Percentiles rank a stretch among this genome's conserved stretches.
These are phyloP conservation scores for Poa annua DNA, from an alignment of 176 grass and related monocot species.

Conservation along the genomic window DNA sequence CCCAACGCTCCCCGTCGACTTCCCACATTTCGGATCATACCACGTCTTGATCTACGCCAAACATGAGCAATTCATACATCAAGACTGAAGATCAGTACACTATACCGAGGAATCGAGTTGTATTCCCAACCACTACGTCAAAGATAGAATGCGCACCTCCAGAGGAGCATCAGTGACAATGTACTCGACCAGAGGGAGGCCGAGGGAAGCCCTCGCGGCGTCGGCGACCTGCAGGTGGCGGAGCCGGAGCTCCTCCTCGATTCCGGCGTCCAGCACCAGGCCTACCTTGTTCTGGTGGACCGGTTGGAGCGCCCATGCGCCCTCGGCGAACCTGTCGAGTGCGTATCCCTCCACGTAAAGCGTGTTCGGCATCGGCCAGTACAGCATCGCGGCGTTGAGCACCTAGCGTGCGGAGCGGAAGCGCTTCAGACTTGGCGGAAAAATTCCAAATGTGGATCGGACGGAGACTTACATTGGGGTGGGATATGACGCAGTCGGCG, in stretches of 20 bases:
- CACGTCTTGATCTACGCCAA: conserved; percentile 69
- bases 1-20: conserved; percentile 77
- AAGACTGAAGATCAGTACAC: neutral
- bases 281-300: conserved; percentile 97
- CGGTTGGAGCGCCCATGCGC: conserved; percentile 79
- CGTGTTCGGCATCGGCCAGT: conserved; percentile 82
- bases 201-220: conserved; percentile 76
- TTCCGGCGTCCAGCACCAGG: conserved; percentile 83
- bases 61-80: neutral
- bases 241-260: conserved; percentile 80
- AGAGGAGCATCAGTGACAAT: conserved; percentile 86
- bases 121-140: neutral
- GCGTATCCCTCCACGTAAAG: conserved; percentile 94
- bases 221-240: conserved; percentile 87
- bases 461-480: conserved; percentile 70
- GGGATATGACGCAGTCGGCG: conserved; percentile 84
- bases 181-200: conserved; percentile 75
- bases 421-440: too few relatives aligned
- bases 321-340: conserved; percentile 80
- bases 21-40: conserved; percentile 79
- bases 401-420: conserved; percentile 40
- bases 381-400: conserved; percentile 90
- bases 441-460: too few relatives aligned
- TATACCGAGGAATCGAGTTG: neutral
- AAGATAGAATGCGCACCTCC: conserved; percentile 50